These are phyloP conservation scores for Pseudopediastrum boryanum DNA, from an alignment of 139 green algal genomes.

Conservation along the genomic window DNA sequence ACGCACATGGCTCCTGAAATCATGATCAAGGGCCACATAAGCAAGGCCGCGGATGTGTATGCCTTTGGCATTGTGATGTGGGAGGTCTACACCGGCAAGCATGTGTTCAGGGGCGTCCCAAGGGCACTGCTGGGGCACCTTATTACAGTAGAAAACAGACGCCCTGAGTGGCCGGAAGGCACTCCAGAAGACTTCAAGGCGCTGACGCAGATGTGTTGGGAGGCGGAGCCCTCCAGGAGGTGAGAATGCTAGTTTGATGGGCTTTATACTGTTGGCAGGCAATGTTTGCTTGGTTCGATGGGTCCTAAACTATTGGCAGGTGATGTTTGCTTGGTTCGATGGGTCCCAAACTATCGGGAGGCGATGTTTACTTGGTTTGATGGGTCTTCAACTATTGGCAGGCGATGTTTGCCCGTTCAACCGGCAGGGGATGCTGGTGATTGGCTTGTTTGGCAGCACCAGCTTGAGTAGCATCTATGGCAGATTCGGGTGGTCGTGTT, in stretches of 20 bases:
- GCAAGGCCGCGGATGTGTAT: slow-evolving; percentile 59
- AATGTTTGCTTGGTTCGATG: not conserved
- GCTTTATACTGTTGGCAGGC: not conserved
- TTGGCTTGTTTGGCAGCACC: too few species aligned
- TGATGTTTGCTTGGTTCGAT: not conserved
- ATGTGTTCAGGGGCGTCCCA: slow-evolving; percentile 44
- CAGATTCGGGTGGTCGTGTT: too few species aligned
- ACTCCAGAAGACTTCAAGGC: slow-evolving; percentile 25
- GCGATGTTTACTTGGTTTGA: not conserved
- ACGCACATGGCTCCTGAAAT: slow-evolving; percentile 53
- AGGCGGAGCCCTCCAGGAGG: slow-evolving; percentile 26
- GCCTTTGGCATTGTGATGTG: slow-evolving; percentile 50
- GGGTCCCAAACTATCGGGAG: not conserved
- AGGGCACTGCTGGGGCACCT: slow-evolving; percentile 40
- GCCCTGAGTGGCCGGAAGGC: slow-evolving; percentile 36
- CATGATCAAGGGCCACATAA: slow-evolving; percentile 48
- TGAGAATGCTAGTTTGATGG: not conserved
- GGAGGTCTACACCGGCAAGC: slow-evolving; percentile 12
- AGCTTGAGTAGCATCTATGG: too few species aligned
- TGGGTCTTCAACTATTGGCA: not conserved
- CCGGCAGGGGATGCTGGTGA: too few species aligned
- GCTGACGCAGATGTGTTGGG: slow-evolving; percentile 41
- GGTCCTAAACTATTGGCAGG: not conserved
- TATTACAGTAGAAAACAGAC: slow-evolving; percentile 28
- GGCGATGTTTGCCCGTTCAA: too few species aligned